Evolutionary conservation across 306 rosid genomes (phyloP).

Genomic region (Quercus variabilis): DNA sequence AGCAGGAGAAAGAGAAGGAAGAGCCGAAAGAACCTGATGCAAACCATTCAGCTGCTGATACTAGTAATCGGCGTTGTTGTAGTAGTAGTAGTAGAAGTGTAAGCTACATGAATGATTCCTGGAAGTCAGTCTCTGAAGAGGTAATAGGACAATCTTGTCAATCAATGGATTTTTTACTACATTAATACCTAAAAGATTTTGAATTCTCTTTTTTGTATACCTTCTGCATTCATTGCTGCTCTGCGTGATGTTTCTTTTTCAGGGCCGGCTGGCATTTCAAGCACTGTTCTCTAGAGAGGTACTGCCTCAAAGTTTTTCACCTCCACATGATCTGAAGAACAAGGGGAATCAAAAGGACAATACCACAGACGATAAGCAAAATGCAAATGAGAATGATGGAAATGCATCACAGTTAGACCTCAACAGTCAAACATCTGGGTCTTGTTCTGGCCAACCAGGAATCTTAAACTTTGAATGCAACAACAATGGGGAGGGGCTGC

Average conservation of each 20-base stretch:
- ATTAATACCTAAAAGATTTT: not conserved
- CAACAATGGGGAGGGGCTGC: conserved; percentile 47
- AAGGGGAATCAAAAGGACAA: conserved; percentile 31
- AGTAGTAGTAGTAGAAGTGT: conserved; percentile 56
- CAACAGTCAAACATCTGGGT: conserved; percentile 31
- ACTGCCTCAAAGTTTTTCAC: conserved; percentile 90
- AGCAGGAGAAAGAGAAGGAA: conserved; percentile 56
- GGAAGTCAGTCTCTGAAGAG: conserved; percentile 97
- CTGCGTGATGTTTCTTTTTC: conserved; percentile 22
- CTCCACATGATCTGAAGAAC: conserved; percentile 47
- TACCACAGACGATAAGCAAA: conserved; percentile 30
- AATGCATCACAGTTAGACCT: conserved; percentile 30
- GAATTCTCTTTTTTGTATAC: not conserved
- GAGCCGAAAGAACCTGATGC: conserved; percentile 54
- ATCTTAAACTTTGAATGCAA: conserved; percentile 23
- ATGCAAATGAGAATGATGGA: conserved; percentile 21
- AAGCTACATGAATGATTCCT: conserved; percentile 58
- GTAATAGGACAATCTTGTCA: conserved; percentile 32
- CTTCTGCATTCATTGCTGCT: conserved; percentile 16
- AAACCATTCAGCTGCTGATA: conserved; percentile 45
- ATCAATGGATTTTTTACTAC: conserved; percentile 1
- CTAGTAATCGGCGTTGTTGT: conserved; percentile 44
- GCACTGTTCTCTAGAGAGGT: conserved; percentile 82
- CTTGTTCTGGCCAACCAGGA: conserved; percentile 30
- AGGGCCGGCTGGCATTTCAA: conserved; percentile 90